Conservation (phyloP, 306 rosid species). For the Malus sylvestris region DNA sequence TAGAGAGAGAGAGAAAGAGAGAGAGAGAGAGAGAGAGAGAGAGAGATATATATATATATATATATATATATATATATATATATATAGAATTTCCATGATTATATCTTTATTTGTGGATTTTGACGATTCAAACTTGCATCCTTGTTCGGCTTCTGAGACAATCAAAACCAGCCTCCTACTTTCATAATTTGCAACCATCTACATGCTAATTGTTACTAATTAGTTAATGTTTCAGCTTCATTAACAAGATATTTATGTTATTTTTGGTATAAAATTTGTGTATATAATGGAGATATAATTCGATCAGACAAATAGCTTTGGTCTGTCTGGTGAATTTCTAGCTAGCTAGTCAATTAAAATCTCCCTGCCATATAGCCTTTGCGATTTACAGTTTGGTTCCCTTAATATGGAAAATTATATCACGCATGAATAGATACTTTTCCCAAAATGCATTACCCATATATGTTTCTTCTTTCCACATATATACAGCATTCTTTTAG, state of each 20-base stretch:
- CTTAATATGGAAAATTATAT: neutral
- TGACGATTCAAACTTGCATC: neutral
- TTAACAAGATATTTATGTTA: neutral
- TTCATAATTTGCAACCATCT: neutral
- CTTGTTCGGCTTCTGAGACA: neutral
- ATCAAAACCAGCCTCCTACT: neutral
- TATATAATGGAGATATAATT: neutral
- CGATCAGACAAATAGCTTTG: neutral
- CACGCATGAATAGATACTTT: neutral
- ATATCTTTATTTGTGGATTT: neutral
- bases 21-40: too few species aligned
- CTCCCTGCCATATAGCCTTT: neutral
- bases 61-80: too few species aligned
- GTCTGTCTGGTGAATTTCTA: neutral
- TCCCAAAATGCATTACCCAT: neutral
- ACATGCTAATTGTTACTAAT: neutral
- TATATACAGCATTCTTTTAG: neutral
- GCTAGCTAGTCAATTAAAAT: neutral
- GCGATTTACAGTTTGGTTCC: neutral
- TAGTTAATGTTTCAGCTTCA: neutral
- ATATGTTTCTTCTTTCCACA: neutral
- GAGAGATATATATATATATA: neutral
- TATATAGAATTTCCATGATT: neutral
- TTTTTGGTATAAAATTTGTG: neutral
- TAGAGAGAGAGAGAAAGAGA: too few species aligned